Evolutionary conservation across 2,329 filamentous ascomycete genomes (phyloP).

Genomic region (Xylariaceae sp.): DNA sequence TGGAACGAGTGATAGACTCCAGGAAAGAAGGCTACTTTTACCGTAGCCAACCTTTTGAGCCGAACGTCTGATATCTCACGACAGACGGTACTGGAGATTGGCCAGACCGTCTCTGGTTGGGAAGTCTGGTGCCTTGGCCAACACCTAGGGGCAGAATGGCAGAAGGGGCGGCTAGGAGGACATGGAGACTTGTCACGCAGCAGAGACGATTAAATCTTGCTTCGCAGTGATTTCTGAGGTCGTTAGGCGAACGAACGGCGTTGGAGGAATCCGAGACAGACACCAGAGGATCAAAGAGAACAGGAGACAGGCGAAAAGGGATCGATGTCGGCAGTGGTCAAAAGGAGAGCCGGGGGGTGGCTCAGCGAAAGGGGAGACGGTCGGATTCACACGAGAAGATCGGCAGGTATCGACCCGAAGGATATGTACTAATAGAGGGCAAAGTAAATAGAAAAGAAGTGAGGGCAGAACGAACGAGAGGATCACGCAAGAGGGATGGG

Average conservation of each 20-base stretch:
- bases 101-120: conserved; percentile 13
- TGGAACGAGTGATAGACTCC: conserved; percentile 32
- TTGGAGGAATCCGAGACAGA: conserved; percentile 9
- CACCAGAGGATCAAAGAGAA: conserved; percentile 10
- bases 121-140: conserved; percentile 21
- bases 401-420: conserved; percentile 13
- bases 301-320: conserved; percentile 10
- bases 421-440: conserved; percentile 22
- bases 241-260: no score
- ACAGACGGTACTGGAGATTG: conserved; percentile 15
- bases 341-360: not conserved
- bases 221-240: conserved; percentile 10
- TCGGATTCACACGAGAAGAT: conserved; percentile 1
- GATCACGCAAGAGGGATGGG: conserved; percentile 12
- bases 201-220: conserved; percentile 9
- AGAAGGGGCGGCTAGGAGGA: conserved; percentile 17
- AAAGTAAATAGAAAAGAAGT: conserved; percentile 21
- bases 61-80: conserved; percentile 19
- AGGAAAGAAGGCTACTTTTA: conserved; percentile 37
- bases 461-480: conserved; percentile 21
- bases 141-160: conserved; percentile 18
- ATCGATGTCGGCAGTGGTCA: conserved; percentile 4
- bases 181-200: conserved; percentile 20
- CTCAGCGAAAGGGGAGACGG: conserved; percentile 11
- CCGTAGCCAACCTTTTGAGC: conserved; percentile 29